phyloP scores from a whole-genome alignment of 164 flowering plant genomes.

The Akebia trifoliata region DNA sequence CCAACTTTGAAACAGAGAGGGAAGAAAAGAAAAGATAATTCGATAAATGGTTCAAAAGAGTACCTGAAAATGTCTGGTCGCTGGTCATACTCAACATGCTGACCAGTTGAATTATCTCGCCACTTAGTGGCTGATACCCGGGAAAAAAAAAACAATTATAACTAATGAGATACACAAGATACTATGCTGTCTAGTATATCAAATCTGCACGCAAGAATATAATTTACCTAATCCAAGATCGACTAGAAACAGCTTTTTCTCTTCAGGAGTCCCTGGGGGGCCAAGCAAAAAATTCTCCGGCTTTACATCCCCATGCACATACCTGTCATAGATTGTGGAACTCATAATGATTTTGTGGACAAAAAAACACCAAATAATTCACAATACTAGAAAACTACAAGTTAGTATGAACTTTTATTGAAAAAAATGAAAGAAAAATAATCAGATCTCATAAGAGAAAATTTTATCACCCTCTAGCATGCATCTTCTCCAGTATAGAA shows the following conservation, averaged over 20 bases:
- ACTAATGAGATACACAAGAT: not conserved
- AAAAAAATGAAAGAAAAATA: not conserved
- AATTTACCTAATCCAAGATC: constrained; percentile 90
- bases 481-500: constrained; percentile 86
- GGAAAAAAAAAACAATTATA: not conserved
- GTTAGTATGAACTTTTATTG: not conserved
- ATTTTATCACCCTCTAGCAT: constrained; percentile 59
- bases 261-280: constrained; percentile 74
- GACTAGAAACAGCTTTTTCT: constrained; percentile 83
- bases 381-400: not conserved
- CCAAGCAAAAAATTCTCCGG: constrained; percentile 99
- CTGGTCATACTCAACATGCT: constrained; percentile 92
- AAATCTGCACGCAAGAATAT: not conserved
- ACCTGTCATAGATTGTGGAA: constrained; percentile 31
- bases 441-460: not conserved
- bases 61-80: constrained; percentile 93
- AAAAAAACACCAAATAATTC: not conserved
- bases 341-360: not conserved
- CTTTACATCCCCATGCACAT: constrained; percentile 97
- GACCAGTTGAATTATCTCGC: constrained; percentile 71
- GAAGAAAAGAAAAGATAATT: not conserved
- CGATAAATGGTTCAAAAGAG: not conserved
- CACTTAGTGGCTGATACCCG: constrained; percentile 68
- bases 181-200: not conserved
- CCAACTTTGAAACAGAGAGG: not conserved